Evolutionary conservation across 768 basidiomycete genomes (phyloP).

Genomic region (Tephrocybe sp.): DNA sequence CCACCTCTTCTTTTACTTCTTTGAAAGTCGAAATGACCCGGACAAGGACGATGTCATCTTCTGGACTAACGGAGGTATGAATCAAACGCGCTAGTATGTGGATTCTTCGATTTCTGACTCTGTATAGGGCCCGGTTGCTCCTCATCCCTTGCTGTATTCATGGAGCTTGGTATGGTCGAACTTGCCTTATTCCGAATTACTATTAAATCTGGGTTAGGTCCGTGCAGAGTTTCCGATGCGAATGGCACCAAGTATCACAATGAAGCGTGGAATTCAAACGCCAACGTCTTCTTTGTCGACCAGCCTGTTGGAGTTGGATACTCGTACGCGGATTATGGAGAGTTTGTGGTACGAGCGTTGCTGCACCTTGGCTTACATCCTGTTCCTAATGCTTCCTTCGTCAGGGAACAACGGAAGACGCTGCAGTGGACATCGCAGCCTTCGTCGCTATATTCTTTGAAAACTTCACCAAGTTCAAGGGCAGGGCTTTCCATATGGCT

Average conservation of each 20-base stretch:
- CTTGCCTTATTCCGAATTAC: neutral
- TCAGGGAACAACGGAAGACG: slow-evolving; percentile 65
- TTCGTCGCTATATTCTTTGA: slow-evolving; percentile 77
- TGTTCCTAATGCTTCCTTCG: neutral
- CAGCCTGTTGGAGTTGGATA: slow-evolving; percentile 65
- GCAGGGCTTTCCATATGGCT: slow-evolving; percentile 61
- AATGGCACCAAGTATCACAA: slow-evolving; percentile 55
- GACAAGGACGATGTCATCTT: slow-evolving; percentile 62
- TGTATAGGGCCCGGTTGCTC: slow-evolving; percentile 40
- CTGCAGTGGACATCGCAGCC: slow-evolving; percentile 67
- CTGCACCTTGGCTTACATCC: neutral
- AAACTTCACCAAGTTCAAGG: slow-evolving; percentile 70
- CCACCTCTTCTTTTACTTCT: slow-evolving; percentile 77
- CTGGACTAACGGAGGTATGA: slow-evolving; percentile 49
- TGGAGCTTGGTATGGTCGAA: slow-evolving; percentile 66
- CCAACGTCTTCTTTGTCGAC: slow-evolving; percentile 64
- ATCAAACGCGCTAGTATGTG: neutral
- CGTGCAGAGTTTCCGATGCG: slow-evolving; percentile 59
- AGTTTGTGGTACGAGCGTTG: slow-evolving; percentile 50
- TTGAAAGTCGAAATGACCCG: slow-evolving; percentile 66
- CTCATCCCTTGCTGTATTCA: slow-evolving; percentile 61
- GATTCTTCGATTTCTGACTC: neutral
- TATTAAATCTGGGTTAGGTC: slow-evolving; percentile 39
- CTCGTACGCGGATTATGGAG: slow-evolving; percentile 65
- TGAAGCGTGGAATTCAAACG: slow-evolving; percentile 68